Percentiles rank a stretch among this genome's conserved stretches.
Conservation (phyloP, 495 filamentous ascomycete genomes). For the Hapsidospora chrysogenum region DNA sequence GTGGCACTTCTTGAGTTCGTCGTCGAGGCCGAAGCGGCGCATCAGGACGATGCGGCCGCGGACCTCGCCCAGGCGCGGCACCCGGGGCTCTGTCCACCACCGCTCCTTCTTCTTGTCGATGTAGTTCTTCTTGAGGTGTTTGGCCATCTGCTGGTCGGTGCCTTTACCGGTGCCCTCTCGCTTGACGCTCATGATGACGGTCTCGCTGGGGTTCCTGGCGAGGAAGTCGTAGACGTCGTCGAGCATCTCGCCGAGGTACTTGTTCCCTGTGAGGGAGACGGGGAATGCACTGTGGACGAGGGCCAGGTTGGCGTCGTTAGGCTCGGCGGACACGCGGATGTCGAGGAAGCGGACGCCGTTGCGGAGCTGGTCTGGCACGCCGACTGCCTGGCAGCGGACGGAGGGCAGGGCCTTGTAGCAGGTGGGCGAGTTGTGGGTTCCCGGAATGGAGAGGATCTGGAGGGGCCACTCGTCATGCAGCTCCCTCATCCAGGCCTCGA, state of each 20-base stretch:
- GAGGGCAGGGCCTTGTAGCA: slow-evolving; percentile 70
- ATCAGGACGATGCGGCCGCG: slow-evolving; percentile 76
- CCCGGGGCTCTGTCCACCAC: slow-evolving; percentile 69
- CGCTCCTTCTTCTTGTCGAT: slow-evolving; percentile 30
- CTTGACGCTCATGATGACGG: slow-evolving; percentile 76
- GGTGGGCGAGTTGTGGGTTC: slow-evolving; percentile 89
- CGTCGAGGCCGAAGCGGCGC: slow-evolving; percentile 56
- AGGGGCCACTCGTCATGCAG: slow-evolving; percentile 52
- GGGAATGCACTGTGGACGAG: slow-evolving; percentile 31
- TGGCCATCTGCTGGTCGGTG: slow-evolving; percentile 64
- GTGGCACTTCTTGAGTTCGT: slow-evolving; percentile 35
- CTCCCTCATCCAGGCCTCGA: slow-evolving; percentile 66
- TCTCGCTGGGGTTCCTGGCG: slow-evolving; percentile 59
- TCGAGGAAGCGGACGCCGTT: slow-evolving; percentile 95
- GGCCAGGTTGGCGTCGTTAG: slow-evolving; percentile 53
- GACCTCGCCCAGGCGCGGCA: slow-evolving; percentile 66
- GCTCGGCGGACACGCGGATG: slow-evolving; percentile 56
- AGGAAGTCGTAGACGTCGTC: slow-evolving; percentile 58
- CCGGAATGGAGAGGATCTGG: slow-evolving; percentile 76
- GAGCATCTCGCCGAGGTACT: slow-evolving; percentile 60
- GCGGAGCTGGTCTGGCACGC: slow-evolving; percentile 56
- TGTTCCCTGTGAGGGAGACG: slow-evolving; percentile 29
- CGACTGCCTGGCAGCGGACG: slow-evolving; percentile 81
- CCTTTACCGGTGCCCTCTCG: slow-evolving; percentile 70
- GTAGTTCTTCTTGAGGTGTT: slow-evolving; percentile 55